Evolutionary conservation across 2,329 filamentous ascomycete genomes (phyloP), one percentile per base, ranked within the genome.

Genomic region (Colletotrichum sp.): DNA sequence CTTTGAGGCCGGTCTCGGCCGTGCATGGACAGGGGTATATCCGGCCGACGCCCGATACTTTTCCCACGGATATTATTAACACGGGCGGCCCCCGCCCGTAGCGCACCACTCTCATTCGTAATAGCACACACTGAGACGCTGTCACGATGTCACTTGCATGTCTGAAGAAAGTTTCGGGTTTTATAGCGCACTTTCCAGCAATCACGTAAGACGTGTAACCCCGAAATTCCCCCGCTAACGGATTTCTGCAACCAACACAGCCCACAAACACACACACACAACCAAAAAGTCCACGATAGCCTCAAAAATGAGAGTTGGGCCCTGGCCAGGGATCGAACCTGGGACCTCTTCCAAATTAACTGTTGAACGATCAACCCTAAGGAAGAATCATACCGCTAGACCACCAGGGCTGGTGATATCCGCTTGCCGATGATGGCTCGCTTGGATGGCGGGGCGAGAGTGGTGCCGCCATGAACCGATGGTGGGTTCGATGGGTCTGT

Each of bases 351-450:
- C 73, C 73, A 75, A 28, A 18, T 10, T 4, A 7, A 21, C 15
- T 34, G 18, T n/a, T 61, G 4, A 24, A 3, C 6, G 63, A 39
- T 52, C 26, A 59, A 32, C 73, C 73, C 73, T 75, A 75, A 75
- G 73, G 73, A 73, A 75, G 73, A 75, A 73, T 75, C 73, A 75
- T 75, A 73, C 73, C 73, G 73, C 73, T 75, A 75, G 73, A 69
- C 73, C 73, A 75, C 70, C 39, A 75, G 73, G 73, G 73, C 73
- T 64, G 24, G 5, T 24, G 6, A 30, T 3, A 26, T n/a, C 10
- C 18, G 32, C 6, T 26, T n/a, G 13, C 24, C 24, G 24, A 10
- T 26, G 39, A 72, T 43, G 36, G 32, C 64, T 34, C 55, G 18
- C 43, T 75, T 65, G 32, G 7, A 24, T 16, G 18, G 57, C 34